Conservation (phyloP, 306 rosid species). For the Potentilla sterilis region DNA sequence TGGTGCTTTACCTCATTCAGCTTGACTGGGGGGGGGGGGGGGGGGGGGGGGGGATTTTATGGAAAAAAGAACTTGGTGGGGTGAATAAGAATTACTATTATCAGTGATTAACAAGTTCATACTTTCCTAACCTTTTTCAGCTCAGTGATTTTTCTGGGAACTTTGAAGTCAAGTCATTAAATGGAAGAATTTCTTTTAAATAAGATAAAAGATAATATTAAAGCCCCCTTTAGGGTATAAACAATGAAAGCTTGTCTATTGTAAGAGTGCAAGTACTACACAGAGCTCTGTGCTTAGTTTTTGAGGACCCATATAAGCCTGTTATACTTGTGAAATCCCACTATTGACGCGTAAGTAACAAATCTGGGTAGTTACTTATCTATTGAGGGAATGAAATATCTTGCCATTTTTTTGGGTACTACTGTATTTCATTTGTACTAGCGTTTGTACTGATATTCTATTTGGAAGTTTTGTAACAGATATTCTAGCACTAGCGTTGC, state of each 20-base stretch:
- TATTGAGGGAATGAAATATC: not conserved
- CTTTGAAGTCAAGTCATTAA: not conserved
- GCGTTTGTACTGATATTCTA: not conserved
- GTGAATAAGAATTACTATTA: not conserved
- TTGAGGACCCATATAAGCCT: not conserved
- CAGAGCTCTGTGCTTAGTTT: not conserved
- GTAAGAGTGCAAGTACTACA: too few relatives aligned
- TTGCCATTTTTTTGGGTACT: too few relatives aligned
- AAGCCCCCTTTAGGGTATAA: not conserved
- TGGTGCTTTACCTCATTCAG: not conserved
- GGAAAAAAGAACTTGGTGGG: not conserved
- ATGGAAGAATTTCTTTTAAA: not conserved
- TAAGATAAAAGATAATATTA: not conserved
- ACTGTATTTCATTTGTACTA: not conserved
- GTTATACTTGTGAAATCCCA: not conserved
- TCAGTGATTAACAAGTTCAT: not conserved
- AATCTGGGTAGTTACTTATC: not conserved
- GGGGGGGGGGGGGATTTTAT: not conserved
- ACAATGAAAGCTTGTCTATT: not conserved
- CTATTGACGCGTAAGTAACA: not conserved
- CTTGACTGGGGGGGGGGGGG: not conserved
- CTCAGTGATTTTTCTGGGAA: not conserved
- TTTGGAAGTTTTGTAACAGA: not conserved
- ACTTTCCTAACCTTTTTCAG: not conserved
- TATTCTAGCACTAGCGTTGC: not conserved